Evolutionary conservation across 306 rosid genomes (phyloP).

Genomic region (Arachis stenosperma): DNA sequence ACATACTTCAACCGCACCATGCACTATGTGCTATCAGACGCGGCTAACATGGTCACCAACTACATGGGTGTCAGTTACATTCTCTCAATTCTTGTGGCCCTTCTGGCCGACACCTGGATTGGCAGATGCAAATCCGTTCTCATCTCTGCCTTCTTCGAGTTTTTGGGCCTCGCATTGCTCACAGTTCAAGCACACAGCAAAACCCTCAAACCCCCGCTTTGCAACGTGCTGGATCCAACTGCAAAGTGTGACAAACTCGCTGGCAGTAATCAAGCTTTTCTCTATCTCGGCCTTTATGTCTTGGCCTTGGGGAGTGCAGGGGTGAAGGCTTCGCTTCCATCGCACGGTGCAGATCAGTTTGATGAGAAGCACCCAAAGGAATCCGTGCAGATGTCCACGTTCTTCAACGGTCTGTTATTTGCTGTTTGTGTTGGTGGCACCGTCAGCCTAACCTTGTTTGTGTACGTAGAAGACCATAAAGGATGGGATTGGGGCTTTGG

Average conservation of each 20-base stretch:
- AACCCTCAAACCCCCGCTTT: slow-evolving; percentile 58
- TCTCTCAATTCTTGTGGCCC: slow-evolving; percentile 64
- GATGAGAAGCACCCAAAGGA: slow-evolving; percentile 79
- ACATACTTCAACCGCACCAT: slow-evolving; percentile 65
- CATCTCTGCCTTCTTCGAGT: slow-evolving; percentile 61
- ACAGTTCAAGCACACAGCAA: slow-evolving; percentile 67
- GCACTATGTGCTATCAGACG: slow-evolving; percentile 75
- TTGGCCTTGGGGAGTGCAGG: slow-evolving; percentile 71
- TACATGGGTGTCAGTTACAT: slow-evolving; percentile 66
- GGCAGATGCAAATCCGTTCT: slow-evolving; percentile 72
- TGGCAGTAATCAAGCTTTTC: slow-evolving; percentile 58
- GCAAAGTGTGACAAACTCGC: slow-evolving; percentile 53
- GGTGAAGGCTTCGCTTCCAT: slow-evolving; percentile 70
- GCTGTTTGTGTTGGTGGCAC: slow-evolving; percentile 73
- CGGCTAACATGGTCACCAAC: slow-evolving; percentile 77
- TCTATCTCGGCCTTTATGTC: slow-evolving; percentile 58
- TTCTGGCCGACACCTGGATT: slow-evolving; percentile 69
- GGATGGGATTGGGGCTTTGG: slow-evolving; percentile 96
- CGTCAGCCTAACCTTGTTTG: slow-evolving; percentile 62
- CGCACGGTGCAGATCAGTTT: slow-evolving; percentile 96
- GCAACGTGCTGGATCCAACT: slow-evolving; percentile 46
- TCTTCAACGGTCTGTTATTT: slow-evolving; percentile 69
- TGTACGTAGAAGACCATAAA: slow-evolving; percentile 63
- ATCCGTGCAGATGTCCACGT: slow-evolving; percentile 70
- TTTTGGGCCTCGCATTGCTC: slow-evolving; percentile 63